Evolutionary conservation across 1,284 basidiomycete species (phyloP), one percentile per base, ranked within the genome.

Genomic region (Fomitopsis palustris): DNA sequence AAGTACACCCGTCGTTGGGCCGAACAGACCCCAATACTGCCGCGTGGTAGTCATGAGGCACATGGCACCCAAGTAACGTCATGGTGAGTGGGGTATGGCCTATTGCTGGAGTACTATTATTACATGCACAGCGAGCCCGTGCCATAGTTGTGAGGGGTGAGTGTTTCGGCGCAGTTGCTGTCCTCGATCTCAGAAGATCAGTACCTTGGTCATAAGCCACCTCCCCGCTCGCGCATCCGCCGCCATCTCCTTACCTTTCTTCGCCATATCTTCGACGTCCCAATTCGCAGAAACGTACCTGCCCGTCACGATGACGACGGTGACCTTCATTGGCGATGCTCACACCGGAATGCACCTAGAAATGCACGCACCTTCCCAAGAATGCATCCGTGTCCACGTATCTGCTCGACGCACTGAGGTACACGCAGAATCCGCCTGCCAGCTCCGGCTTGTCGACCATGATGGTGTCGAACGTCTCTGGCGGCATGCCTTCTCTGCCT

Each of bases 71-170:
- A n/a, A n/a, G n/a, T n/a, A n/a, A n/a, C n/a, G n/a, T n/a, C n/a
- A n/a, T n/a, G n/a, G n/a, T n/a, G n/a, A n/a, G n/a, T n/a, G n/a
- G n/a, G n/a, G n/a, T n/a, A n/a, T n/a, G n/a, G 1, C 63, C 59
- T 5, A 78, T 64, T 12, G 78, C 72, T 7, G 76, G 77, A 47
- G 71, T 37, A 16, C 16, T 37, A 37, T 8, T 37, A 37, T n/a
- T n/a, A n/a, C n/a, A n/a, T n/a, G n/a, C n/a, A n/a, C n/a, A n/a
- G n/a, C n/a, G n/a, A n/a, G n/a, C n/a, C n/a, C n/a, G n/a, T n/a
- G n/a, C n/a, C n/a, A n/a, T n/a, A n/a, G n/a, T n/a, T n/a, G n/a
- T n/a, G n/a, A n/a, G n/a, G n/a, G n/a, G n/a, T n/a, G n/a, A n/a
- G n/a, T n/a, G n/a, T n/a, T n/a, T n/a, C n/a, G n/a, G n/a, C n/a